Evolutionary conservation across 75 land plant genomes (phyloP).

Genomic region (Adiantum capillusveneris): DNA sequence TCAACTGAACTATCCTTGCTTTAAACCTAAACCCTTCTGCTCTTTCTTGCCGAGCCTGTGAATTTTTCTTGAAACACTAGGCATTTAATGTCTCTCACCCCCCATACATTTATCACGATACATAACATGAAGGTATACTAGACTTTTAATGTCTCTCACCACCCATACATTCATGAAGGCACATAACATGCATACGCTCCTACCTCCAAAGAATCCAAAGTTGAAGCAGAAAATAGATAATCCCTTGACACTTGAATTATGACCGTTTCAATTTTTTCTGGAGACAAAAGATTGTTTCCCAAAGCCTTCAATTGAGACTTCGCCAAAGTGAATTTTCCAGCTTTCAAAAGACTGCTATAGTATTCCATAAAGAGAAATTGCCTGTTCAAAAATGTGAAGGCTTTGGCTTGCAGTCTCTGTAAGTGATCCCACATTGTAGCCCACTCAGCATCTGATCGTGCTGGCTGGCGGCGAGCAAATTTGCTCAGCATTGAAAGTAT

Average conservation of each 20-base stretch:
- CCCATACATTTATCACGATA: too few relatives aligned
- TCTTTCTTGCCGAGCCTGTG: too few relatives aligned
- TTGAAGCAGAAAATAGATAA: slow-evolving; percentile 90
- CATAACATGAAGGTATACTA: too few relatives aligned
- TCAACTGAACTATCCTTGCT: too few relatives aligned
- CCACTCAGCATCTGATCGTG: slow-evolving; percentile 87
- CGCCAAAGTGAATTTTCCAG: slow-evolving; percentile 89
- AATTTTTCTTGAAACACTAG: too few relatives aligned
- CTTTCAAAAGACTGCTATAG: slow-evolving; percentile 79
- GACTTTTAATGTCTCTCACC: too few relatives aligned
- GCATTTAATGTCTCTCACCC: too few relatives aligned
- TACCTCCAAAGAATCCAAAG: slow-evolving; percentile 73
- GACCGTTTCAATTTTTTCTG: slow-evolving; percentile 73
- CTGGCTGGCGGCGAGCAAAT: slow-evolving; percentile 75
- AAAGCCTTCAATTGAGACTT: slow-evolving; percentile 67
- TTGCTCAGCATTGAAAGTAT: slow-evolving; percentile 79
- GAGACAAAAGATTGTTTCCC: slow-evolving; percentile 35
- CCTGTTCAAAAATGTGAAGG: slow-evolving; percentile 76
- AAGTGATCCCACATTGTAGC: slow-evolving; percentile 78
- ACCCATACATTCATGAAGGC: too few relatives aligned
- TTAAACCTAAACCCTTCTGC: too few relatives aligned
- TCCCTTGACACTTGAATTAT: slow-evolving; percentile 89
- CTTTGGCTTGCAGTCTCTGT: slow-evolving; percentile 69
- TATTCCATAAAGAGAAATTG: slow-evolving; percentile 78
- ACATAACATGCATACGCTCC: too few relatives aligned